Evolutionary conservation across 2,329 filamentous ascomycete species (phyloP).

Genomic region (Colletotrichum godetiae): DNA sequence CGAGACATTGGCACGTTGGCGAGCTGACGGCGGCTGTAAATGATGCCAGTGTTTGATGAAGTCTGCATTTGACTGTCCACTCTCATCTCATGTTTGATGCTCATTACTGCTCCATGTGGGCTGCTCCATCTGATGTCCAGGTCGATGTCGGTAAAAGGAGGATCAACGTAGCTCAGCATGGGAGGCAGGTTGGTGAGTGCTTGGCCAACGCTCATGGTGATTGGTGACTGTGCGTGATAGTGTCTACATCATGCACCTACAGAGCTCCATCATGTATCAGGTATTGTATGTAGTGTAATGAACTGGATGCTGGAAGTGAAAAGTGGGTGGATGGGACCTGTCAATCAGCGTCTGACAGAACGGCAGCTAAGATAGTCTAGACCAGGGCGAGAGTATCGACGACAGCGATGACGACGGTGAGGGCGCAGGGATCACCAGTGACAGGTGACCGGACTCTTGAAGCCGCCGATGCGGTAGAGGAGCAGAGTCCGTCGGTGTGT

Average conservation of each 20-base stretch:
- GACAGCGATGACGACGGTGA: not conserved
- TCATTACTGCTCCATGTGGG: slow-evolving; percentile 3
- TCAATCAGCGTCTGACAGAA: slow-evolving; percentile 23
- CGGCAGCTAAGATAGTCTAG: slow-evolving; percentile 6
- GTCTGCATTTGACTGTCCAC: slow-evolving; percentile 11
- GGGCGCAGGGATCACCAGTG: not conserved
- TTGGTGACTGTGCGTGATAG: not conserved
- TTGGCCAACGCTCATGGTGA: not conserved
- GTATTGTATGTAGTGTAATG: slow-evolving; percentile 15
- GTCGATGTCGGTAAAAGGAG: not conserved
- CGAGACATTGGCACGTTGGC: not conserved
- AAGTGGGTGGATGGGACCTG: slow-evolving; percentile 19
- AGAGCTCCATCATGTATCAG: slow-evolving; percentile 4
- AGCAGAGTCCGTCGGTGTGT: not conserved
- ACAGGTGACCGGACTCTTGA: not conserved
- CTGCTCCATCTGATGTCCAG: slow-evolving; percentile 4
- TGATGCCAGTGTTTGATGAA: slow-evolving; percentile 23
- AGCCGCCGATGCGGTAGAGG: not conserved
- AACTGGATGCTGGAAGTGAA: slow-evolving; percentile 17
- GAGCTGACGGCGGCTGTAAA: not conserved
- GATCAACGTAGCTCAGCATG: not conserved
- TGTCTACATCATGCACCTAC: not conserved
- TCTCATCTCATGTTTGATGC: slow-evolving; percentile 13
- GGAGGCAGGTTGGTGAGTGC: not conserved
- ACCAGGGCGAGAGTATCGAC: slow-evolving; percentile 1